Evolutionary conservation across 2,329 filamentous ascomycete species (phyloP), one percentile per base, ranked within the genome.

Genomic region (Cercospora citrullina): DNA sequence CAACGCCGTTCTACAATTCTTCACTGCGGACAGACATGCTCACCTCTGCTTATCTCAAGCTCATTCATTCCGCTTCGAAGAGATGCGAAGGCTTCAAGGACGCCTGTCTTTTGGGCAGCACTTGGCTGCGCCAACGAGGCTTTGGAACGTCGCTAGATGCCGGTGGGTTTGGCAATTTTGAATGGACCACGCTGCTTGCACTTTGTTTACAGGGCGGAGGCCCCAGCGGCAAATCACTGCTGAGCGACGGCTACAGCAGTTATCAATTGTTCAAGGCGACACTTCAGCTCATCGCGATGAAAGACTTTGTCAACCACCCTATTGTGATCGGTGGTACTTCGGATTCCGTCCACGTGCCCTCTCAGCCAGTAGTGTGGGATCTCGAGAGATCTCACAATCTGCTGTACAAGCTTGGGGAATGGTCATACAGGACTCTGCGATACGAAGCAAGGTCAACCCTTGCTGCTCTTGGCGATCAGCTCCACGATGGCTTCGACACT

Each of bases 221-320:
- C 6, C 86, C 87, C 6, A 90, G 89, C 68, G 91, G 91, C 1
- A 87, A 89, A 71, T 86, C 90, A 1, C 81, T 92, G 5, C 84
- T 98, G 16, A 93, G 93, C 5, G 84, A 87, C 5, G 92, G 92
- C 7, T 91, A 97, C 74, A 97, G 91, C 81, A 91, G 91, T 79
- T 95, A 94, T 26, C 94, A 98, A 79, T 85, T 98, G 55, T 97
- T 99, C 85, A 98, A 97, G 80, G 94, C 93, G 2, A 89, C 90
- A 1, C 82, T 99, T n/a, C 94, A 97, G 77, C 95, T 94, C 72
- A 82, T 99, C 18, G 89, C 91, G 1, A 86, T 87, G 1, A 90
- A 87, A 42, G 90, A 97, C 75, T 82, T 97, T 64, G 83, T 82
- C 66, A 90, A 87, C 73, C 72, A 91, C 87, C 72, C 88, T 76